phyloP scores from a whole-genome alignment of 1,284 basidiomycete species.

The Cryptococcus amylolentus region DNA sequence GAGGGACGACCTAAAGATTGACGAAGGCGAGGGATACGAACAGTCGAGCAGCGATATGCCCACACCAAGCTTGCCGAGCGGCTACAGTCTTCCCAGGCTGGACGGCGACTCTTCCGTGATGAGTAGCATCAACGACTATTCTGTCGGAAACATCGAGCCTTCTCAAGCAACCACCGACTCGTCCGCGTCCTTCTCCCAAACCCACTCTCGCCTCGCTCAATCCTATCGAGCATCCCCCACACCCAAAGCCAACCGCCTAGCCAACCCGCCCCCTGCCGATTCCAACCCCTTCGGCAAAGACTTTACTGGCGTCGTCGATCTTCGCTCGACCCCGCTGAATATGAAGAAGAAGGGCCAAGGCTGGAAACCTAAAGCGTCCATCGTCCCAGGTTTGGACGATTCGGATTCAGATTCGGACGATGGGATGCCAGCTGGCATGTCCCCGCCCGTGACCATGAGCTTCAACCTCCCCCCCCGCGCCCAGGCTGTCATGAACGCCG shows the following conservation, averaged over 20 bases:
- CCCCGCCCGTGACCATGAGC: conserved; percentile 78
- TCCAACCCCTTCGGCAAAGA: conserved; percentile 61
- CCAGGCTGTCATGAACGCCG: conserved; percentile 48
- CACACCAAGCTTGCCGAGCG: conserved; percentile 37
- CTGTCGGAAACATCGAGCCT: conserved; percentile 18
- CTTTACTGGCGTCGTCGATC: conserved; percentile 72
- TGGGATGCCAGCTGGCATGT: conserved; percentile 66
- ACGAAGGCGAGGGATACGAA: conserved; percentile 6
- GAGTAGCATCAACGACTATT: conserved; percentile 10
- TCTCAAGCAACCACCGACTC: background rate
- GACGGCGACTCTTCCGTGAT: conserved; percentile 2
- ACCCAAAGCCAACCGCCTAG: conserved; percentile 19
- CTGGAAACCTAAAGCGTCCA: conserved; percentile 11
- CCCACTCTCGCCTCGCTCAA: background rate
- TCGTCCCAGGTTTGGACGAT: conserved; percentile 32
- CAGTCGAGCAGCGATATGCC: conserved; percentile 22
- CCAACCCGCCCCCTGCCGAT: conserved; percentile 20
- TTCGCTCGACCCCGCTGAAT: conserved; percentile 59
- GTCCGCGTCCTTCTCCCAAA: background rate
- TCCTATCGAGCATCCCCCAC: conserved; percentile 13
- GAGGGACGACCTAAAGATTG: conserved; percentile 53
- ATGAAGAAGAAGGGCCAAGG: conserved; percentile 36
- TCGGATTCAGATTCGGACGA: conserved; percentile 31
- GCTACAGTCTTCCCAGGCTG: conserved; percentile 31
- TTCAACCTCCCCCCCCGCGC: conserved; percentile 69